phyloP scores from a whole-genome alignment of 2,329 filamentous ascomycete genomes.

The Fusarium robinianum region DNA sequence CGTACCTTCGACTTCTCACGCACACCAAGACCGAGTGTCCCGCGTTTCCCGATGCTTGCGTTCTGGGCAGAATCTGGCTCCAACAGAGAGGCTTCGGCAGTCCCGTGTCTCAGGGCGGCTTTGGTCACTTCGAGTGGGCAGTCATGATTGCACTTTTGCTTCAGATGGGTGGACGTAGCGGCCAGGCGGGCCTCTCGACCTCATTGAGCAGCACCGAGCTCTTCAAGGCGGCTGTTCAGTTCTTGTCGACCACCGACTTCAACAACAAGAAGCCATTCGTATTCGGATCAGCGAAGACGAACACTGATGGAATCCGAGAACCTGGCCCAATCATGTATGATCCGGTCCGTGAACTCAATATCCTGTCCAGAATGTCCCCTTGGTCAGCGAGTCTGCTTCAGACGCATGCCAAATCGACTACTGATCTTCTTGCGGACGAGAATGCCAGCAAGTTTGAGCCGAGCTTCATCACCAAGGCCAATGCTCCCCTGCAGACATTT shows the following conservation, averaged over 20 bases:
- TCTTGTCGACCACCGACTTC: slow-evolving; percentile 75
- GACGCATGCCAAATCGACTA: slow-evolving; percentile 73
- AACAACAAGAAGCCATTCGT: slow-evolving; percentile 65
- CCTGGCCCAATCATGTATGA: slow-evolving; percentile 77
- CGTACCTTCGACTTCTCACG: slow-evolving; percentile 77
- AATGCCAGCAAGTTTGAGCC: slow-evolving; percentile 80
- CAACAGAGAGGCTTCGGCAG: slow-evolving; percentile 82
- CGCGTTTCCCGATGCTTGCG: slow-evolving; percentile 79
- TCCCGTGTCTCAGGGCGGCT: slow-evolving; percentile 74
- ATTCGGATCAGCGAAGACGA: slow-evolving; percentile 45
- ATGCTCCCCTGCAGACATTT: slow-evolving; percentile 59
- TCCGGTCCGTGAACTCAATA: slow-evolving; percentile 71
- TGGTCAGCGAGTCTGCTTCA: slow-evolving; percentile 80
- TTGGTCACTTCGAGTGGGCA: slow-evolving; percentile 92
- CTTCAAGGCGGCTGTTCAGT: slow-evolving; percentile 93
- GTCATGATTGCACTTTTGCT: slow-evolving; percentile 79
- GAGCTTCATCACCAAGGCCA: slow-evolving; percentile 73
- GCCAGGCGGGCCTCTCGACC: slow-evolving; percentile 71
- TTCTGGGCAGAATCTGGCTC: slow-evolving; percentile 87
- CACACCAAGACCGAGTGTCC: slow-evolving; percentile 69
- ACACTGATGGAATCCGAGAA: slow-evolving; percentile 47
- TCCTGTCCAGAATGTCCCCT: slow-evolving; percentile 86
- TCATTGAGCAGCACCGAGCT: slow-evolving; percentile 90
- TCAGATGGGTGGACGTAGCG: slow-evolving; percentile 74
- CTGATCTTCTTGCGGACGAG: slow-evolving; percentile 75